Evolutionary conservation across 768 basidiomycete species (phyloP), one percentile per base, ranked within the genome.

Genomic region (Suillus placidus): DNA sequence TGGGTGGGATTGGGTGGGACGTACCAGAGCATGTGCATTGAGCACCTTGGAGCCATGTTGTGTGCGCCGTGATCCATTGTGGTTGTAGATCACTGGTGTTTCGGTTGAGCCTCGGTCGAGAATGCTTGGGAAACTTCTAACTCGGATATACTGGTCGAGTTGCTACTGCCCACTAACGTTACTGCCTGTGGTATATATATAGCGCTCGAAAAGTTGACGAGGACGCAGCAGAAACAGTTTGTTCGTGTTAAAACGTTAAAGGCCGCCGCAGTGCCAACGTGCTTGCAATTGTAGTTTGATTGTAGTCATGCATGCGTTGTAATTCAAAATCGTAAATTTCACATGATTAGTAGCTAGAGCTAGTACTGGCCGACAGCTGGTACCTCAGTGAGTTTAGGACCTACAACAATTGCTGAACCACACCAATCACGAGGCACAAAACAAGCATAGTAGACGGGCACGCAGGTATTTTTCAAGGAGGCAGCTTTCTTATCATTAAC

Each of bases 11-110:
- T 6, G 51, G 56, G 16, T 35, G 40, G 35, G 40, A 72, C 74
- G 55, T 68, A 88, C 88, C 92, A 94, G 71, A 94, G 86, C 93
- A 94, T 94, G 76, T 92, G 80, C 88, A 91, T 90, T 9, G 85
- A 78, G 74, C 93, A 94, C 69, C 70, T 82, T 0, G 81, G 76
- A 23, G 75, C 77, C 79, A 79, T 80, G 79, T 81, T 83, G 83
- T 85, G 84, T 38, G 75, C 84, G 60, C 78, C 76, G 72, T 88
- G 86, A 69, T 82, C 79, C 75, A 74, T 77, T 16, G 23, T 65
- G 23, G 56, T 26, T 37, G n/a, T 32, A 10, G 4, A 30, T 6
- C 23, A 23, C 12, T 13, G 30, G 16, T 30, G 16, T 30, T 52
- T 52, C 16, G 26, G 51, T 52, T 30, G 30, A 32, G 8, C 18